Evolutionary conservation across 2,329 filamentous ascomycete genomes (phyloP).

Genomic region (Aspergillus jensenii): DNA sequence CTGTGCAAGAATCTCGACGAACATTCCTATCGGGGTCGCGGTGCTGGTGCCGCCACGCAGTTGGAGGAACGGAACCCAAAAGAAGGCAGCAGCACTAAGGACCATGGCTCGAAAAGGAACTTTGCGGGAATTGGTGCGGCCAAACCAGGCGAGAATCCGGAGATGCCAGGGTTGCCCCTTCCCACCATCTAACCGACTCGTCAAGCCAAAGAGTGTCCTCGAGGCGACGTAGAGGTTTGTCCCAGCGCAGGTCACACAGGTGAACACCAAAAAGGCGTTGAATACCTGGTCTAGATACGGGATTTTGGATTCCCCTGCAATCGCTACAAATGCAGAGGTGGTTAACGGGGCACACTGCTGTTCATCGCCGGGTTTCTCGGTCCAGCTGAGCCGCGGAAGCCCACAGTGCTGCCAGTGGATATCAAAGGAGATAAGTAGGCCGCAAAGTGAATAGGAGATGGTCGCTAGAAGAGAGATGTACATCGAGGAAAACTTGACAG

Average conservation of each 20-base stretch:
- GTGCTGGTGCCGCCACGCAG: not conserved
- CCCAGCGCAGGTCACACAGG: not conserved
- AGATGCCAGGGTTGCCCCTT: not conserved
- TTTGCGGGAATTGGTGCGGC: not conserved
- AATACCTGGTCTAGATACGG: not conserved
- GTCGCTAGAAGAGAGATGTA: not conserved
- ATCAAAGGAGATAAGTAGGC: not conserved
- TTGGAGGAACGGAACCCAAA: constrained; percentile 4
- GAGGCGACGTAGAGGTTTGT: constrained; percentile 3
- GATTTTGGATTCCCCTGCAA: not conserved
- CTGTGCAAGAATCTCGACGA: not conserved
- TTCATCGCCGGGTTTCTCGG: not conserved
- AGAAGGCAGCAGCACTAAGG: not conserved
- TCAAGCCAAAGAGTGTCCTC: not conserved
- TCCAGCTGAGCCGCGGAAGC: constrained; percentile 1
- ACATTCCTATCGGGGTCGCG: not conserved
- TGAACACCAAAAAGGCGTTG: not conserved
- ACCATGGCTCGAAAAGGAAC: not conserved
- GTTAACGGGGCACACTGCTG: not conserved
- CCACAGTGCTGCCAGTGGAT: not conserved
- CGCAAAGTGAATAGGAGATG: not conserved
- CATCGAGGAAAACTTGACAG: not conserved
- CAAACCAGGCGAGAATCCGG: not conserved
- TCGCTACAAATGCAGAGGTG: not conserved
- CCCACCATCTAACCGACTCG: not conserved